Conservation (phyloP, 1,284 basidiomycete species). For the Cutaneotrichosporon spelunceum region DNA sequence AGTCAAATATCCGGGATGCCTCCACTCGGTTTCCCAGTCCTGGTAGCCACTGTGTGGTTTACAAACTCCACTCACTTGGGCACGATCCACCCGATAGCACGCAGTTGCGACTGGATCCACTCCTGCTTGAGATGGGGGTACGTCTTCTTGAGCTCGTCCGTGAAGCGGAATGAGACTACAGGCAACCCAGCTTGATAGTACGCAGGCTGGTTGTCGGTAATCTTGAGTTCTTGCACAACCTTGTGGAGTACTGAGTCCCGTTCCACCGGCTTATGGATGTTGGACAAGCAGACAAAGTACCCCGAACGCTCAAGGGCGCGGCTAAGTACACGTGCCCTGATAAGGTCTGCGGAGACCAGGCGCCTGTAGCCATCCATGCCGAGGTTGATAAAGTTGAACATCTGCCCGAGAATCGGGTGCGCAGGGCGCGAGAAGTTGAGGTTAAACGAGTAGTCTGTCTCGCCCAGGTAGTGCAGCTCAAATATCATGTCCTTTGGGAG, state of each 20-base stretch:
- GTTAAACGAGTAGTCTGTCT: conserved; percentile 71
- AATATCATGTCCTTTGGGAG: conserved; percentile 88
- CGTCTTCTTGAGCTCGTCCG: conserved; percentile 66
- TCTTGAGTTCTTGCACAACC: conserved; percentile 15
- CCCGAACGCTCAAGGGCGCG: conserved; percentile 78
- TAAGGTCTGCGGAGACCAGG: conserved; percentile 67
- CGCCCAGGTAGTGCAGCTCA: conserved; percentile 72
- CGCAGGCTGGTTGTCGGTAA: conserved; percentile 27
- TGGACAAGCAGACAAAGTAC: conserved; percentile 61
- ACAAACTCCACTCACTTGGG: conserved; percentile 56
- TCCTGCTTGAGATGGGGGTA: conserved; percentile 76
- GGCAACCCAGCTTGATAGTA: conserved; percentile 63
- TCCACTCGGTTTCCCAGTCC: not conserved
- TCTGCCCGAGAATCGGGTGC: conserved; percentile 84
- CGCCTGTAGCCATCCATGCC: conserved; percentile 73
- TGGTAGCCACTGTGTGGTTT: not conserved
- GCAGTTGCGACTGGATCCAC: conserved; percentile 68
- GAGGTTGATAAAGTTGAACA: conserved; percentile 84
- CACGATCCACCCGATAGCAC: conserved; percentile 62
- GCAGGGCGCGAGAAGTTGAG: conserved; percentile 83
- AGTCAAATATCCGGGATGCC: too few species aligned
- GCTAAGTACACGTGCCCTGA: conserved; percentile 79
- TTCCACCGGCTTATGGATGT: conserved; percentile 50
- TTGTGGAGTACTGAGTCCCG: conserved; percentile 5
- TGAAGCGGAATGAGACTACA: conserved; percentile 88